Conservation (phyloP, 768 basidiomycete genomes). For the Boletus pseudo-olivaceus region DNA sequence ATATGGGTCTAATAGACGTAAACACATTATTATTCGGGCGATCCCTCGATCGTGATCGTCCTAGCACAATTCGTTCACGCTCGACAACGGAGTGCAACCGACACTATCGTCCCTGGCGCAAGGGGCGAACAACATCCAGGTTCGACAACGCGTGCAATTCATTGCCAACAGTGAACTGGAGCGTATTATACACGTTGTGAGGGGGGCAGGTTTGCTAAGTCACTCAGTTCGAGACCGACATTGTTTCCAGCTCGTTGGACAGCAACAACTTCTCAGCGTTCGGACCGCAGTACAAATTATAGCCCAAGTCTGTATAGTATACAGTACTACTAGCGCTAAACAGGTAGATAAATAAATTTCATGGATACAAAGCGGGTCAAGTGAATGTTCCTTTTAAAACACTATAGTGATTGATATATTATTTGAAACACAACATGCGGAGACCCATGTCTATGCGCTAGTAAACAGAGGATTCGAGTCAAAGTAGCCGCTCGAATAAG, state of each 20-base stretch:
- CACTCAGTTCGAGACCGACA: neutral
- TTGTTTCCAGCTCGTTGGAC: conserved; percentile 5
- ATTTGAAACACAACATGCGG: conserved; percentile 3
- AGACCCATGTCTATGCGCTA: conserved; percentile 16
- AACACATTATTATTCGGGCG: neutral
- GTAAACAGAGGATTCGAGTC: conserved; percentile 24
- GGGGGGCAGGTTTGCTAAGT: neutral
- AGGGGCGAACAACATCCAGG: too few species aligned
- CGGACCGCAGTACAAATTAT: conserved; percentile 17
- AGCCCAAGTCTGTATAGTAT: conserved; percentile 11
- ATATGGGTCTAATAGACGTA: conserved; percentile 10
- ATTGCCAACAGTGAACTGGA: neutral
- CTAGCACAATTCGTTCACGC: too few species aligned
- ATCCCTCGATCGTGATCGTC: conserved; percentile 22
- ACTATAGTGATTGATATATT: conserved; percentile 22
- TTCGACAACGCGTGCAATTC: too few species aligned
- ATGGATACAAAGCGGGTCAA: conserved; percentile 25
- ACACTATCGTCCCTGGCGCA: neutral
- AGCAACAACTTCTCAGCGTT: neutral
- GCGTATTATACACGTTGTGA: neutral
- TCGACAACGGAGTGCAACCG: too few species aligned
- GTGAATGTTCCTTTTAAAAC: conserved; percentile 12
- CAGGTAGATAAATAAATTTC: conserved; percentile 22
- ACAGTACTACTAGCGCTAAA: conserved; percentile 1
- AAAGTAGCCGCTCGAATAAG: conserved; percentile 20